phyloP scores from a whole-genome alignment of 257 asterid genomes.

The Parsonsia alboflavescens region DNA sequence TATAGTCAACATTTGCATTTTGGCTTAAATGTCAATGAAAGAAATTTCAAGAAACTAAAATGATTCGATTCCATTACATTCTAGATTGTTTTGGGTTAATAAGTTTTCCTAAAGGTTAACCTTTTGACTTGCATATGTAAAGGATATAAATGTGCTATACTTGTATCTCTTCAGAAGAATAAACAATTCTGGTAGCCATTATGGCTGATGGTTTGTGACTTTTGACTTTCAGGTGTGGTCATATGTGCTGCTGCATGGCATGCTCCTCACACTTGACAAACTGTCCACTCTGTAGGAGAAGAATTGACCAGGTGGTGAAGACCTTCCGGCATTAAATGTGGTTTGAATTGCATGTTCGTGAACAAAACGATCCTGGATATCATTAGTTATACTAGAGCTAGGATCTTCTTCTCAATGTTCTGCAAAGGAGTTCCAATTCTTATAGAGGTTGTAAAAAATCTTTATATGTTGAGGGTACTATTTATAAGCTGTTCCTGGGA shows the following conservation, averaged over 20 bases:
- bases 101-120: neutral
- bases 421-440: neutral
- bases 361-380: neutral
- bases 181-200: neutral
- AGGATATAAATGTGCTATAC: neutral
- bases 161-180: neutral
- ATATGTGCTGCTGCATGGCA: slow-evolving; percentile 91
- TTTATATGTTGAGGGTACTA: neutral
- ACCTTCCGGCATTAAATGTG: slow-evolving; percentile 76
- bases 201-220: slow-evolving; percentile 1
- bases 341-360: slow-evolving; percentile 5
- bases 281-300: slow-evolving; percentile 91
- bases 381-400: neutral
- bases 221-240: slow-evolving; percentile 81
- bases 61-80: neutral
- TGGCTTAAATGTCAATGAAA: neutral
- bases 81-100: neutral
- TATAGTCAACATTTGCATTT: neutral
- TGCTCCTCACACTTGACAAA: slow-evolving; percentile 83
- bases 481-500: neutral
- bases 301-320: slow-evolving; percentile 70
- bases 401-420: neutral
- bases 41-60: neutral
- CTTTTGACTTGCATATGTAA: neutral
- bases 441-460: neutral